Evolutionary conservation across 768 basidiomycete genomes (phyloP).

Genomic region (Tulasnella sp.): DNA sequence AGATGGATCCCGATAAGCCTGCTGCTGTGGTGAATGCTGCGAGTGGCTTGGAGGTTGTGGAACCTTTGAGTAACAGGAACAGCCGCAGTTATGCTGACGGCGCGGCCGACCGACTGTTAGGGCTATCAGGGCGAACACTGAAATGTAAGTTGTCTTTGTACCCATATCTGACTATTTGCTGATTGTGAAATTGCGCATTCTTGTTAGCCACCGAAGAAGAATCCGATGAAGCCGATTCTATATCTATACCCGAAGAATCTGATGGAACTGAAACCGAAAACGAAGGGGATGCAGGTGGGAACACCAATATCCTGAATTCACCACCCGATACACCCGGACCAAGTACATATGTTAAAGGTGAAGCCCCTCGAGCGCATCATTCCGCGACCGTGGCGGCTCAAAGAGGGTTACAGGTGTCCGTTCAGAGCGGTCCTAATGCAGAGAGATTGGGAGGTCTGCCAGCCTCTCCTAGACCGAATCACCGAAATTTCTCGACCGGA

Average conservation of each 20-base stretch:
- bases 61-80: constrained; percentile 44
- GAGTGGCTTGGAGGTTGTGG: neutral
- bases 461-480: constrained; percentile 14
- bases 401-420: constrained; percentile 51
- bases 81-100: constrained; percentile 73
- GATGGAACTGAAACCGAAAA: constrained; percentile 55
- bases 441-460: constrained; percentile 11
- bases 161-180: constrained; percentile 12
- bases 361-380: constrained; percentile 18
- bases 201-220: constrained; percentile 40
- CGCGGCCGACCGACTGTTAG: constrained; percentile 72
- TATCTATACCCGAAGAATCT: constrained; percentile 49
- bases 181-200: constrained; percentile 26
- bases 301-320: constrained; percentile 26
- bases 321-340: constrained; percentile 17
- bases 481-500: no score
- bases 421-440: neutral
- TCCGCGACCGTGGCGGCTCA: constrained; percentile 51
- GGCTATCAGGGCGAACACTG: constrained; percentile 56
- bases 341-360: constrained; percentile 6
- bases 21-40: neutral
- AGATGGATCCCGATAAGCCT: constrained; percentile 15
- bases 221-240: constrained; percentile 51
- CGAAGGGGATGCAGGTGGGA: constrained; percentile 30
- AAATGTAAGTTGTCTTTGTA: constrained; percentile 35